A percentile compares a stretch with the other conserved stretches of the same genome.
These are phyloP conservation scores for Papiliotrema laurentii DNA, from an alignment of 1,284 basidiomycete genomes.

Conservation along the genomic window DNA sequence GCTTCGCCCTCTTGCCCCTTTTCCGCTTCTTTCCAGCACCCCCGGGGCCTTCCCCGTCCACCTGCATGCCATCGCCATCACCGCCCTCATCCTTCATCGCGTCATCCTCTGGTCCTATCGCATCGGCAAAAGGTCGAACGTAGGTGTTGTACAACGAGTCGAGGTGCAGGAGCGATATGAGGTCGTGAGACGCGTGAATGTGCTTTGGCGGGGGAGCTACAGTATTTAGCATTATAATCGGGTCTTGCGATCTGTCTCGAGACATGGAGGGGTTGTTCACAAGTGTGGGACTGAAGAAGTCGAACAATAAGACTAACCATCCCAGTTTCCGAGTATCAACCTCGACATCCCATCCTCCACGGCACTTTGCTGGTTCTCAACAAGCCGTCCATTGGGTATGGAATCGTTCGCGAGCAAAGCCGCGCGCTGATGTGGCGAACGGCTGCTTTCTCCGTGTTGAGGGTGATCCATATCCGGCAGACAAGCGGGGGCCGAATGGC, in stretches of 20 bases:
- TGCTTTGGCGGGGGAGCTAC: constrained; percentile 29
- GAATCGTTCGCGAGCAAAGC: not conserved
- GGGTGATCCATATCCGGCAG: constrained; percentile 1
- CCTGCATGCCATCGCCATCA: too few species aligned
- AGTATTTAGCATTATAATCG: not conserved
- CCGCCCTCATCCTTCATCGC: not conserved
- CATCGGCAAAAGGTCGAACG: constrained; percentile 35
- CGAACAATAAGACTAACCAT: not conserved
- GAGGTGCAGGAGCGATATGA: constrained; percentile 40
- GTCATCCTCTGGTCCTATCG: constrained; percentile 3
- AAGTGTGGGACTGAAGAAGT: not conserved
- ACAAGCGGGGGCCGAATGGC: not conserved
- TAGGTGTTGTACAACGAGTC: constrained; percentile 37
- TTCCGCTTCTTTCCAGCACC: not conserved
- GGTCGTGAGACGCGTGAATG: constrained; percentile 36
- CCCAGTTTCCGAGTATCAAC: constrained; percentile 2
- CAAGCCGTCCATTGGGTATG: not conserved
- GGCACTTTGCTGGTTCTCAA: not conserved
- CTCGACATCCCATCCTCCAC: not conserved
- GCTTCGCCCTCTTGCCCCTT: constrained; percentile 6
- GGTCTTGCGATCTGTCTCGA: not conserved
- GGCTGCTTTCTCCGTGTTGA: constrained; percentile 2
- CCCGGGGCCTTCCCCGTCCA: too few species aligned
- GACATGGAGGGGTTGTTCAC: not conserved
- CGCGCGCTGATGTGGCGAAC: not conserved